Percentiles rank a stretch among this genome's conserved stretches.
Evolutionary conservation across 2,329 filamentous ascomycete species (phyloP).

Genomic region (Hypocrella siamensis): DNA sequence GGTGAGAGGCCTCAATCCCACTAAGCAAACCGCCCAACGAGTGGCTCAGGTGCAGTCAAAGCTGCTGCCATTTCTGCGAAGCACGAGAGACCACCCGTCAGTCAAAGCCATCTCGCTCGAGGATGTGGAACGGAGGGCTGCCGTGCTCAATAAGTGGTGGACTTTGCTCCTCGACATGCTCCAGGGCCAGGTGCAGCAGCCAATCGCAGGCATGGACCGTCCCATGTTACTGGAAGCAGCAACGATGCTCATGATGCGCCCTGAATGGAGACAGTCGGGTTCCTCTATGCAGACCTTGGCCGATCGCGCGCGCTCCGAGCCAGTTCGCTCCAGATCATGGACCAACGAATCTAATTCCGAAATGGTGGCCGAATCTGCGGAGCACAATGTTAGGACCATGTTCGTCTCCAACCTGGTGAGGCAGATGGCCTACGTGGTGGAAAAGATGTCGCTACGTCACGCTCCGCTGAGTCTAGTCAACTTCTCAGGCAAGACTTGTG

Average conservation of each 20-base stretch:
- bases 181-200: constrained; percentile 49
- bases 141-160: constrained; percentile 87
- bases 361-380: constrained; percentile 49
- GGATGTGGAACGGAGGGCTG: constrained; percentile 65
- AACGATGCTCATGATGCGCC: constrained; percentile 70
- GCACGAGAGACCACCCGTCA: constrained; percentile 52
- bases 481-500: constrained; percentile 80
- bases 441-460: constrained; percentile 71
- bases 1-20: constrained; percentile 41
- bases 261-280: constrained; percentile 69
- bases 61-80: constrained; percentile 63
- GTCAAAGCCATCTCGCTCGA: constrained; percentile 52
- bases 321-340: constrained; percentile 26
- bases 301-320: constrained; percentile 35
- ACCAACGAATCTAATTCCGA: constrained; percentile 36
- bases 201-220: constrained; percentile 70
- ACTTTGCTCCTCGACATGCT: constrained; percentile 66
- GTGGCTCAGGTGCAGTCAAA: constrained; percentile 57
- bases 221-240: constrained; percentile 66
- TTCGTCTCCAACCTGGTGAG: constrained; percentile 69
- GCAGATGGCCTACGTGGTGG: constrained; percentile 76
- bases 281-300: constrained; percentile 48
- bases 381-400: constrained; percentile 79
- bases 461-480: constrained; percentile 52
- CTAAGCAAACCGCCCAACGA: constrained; percentile 58